Evolutionary conservation across 306 rosid species (phyloP), one percentile per base, ranked within the genome.

Genomic region (Vigna mungo): DNA sequence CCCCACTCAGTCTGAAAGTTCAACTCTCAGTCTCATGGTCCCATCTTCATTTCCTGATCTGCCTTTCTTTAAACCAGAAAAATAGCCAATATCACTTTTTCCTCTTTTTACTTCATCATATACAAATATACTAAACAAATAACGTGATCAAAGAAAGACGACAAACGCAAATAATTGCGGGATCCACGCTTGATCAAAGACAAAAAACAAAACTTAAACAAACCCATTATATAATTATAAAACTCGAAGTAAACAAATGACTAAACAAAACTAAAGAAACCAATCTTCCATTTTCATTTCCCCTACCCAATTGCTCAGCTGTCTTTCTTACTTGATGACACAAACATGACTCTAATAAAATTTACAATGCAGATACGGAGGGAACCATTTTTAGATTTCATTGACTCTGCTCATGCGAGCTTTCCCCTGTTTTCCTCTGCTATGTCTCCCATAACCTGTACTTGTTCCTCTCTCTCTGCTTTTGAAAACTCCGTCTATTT

Each of bases 161-260:
- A 82, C 86, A 86, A 86, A 66, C 67, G 68, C 72, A 76, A 52
- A 82, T 76, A 86, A 86, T 86, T 88, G 83, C 84, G 36, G 76
- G 78, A 82, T 86, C 82, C 74, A 78, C 66, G 83, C 83, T 76
- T 59, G 83, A 47, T 72, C 72, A 81, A 78, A 81, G 87, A 71
- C 80, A 81, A 82, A 82, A 79, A 70, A 65, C 73, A 72, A 36
- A 36, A 36, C 41, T 36, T 36, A 6, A 36, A 36, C 41, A 36
- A 36, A 36, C 62, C 75, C 76, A 76, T 69, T 53, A 27, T 77
- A 52, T 5, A 14, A 69, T 74, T 74, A 84, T 16, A 41, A 74
- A 30, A 77, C 75, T 58, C 37, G 17, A 65, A 71, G 71, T 21
- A 60, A 76, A 36, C 74, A 85, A 75, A 74, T 79, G 55, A 59